Evolutionary conservation across 345 rosid genomes (phyloP), one percentile per base, ranked within the genome.

Genomic region (Brassica cretica): DNA sequence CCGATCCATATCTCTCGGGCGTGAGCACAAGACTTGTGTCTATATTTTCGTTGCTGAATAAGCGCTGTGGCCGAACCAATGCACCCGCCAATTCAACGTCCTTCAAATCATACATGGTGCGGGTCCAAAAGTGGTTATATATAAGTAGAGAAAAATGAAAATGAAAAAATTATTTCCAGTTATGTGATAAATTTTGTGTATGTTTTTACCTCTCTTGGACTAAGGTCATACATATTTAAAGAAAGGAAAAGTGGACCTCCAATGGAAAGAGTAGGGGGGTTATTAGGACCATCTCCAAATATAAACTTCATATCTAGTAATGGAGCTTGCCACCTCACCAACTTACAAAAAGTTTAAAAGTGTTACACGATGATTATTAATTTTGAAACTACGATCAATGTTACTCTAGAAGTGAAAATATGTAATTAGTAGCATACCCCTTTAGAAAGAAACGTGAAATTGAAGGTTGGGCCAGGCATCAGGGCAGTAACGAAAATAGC

Each of bases 31-130:
- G 35, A 24, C 76, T 83, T 64, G 16, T 81, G 8, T 85, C 82
- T 67, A 85, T 51, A 64, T 87, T 82, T 68, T 83, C 71, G 1
- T 64, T 81, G n/a, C 68, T 76, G 62, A 83, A 85, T 81, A 80
- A 69, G 32, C 83, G 81, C 46, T 51, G 35, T 7, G 87, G 84
- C 44, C 93, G 81, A 61, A 85, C 27, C 81, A 87, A 58, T 70
- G 66, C 68, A 58, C 68, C 82, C n/a, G 89, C 90, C 75, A 90
- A 75, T 58, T 84, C 78, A 77, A 73, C 76, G 71, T 90, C 93
- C 91, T 85, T 19, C 15, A 30, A 12, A 58, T 15, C 27, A 66
- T 66, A 41, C 68, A 25, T 73, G 14, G 60, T 16, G n/a, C 55
- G 10, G 44, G 59, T 53, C 35, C 44, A 44, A 27, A 33, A 15